These are phyloP conservation scores for Zasmidium angulare DNA, from an alignment of 2,329 filamentous ascomycete genomes.

Conservation along the genomic window DNA sequence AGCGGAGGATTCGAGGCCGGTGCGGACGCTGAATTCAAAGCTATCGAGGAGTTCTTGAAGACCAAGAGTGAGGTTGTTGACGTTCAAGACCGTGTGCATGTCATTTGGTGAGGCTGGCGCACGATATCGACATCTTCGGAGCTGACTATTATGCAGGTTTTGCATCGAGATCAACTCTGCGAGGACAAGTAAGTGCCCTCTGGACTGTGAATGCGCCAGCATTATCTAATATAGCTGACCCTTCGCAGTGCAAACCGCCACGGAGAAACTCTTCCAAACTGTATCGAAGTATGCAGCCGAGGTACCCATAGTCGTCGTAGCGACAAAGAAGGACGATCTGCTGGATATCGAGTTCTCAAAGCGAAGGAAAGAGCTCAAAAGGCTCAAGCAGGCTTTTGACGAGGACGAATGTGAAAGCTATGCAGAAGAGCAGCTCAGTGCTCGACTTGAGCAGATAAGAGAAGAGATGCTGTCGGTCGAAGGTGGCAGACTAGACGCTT, in stretches of 20 bases:
- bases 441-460: constrained; percentile 25
- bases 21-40: constrained; percentile 29
- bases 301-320: constrained; percentile 36
- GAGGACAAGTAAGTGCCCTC: constrained; percentile 19
- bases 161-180: constrained; percentile 38
- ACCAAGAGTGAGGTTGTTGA: constrained; percentile 32
- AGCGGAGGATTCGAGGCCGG: constrained; percentile 38
- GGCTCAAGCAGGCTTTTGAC: constrained; percentile 18
- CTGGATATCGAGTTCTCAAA: constrained; percentile 26
- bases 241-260: constrained; percentile 31
- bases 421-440: constrained; percentile 25
- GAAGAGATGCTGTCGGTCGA: constrained; percentile 25
- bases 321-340: constrained; percentile 38
- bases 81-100: constrained; percentile 32
- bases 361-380: constrained; percentile 21
- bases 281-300: constrained; percentile 33
- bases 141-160: constrained; percentile 24
- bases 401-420: constrained; percentile 25
- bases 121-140: not conserved
- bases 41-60: constrained; percentile 34
- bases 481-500: constrained; percentile 27
- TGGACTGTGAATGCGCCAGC: not conserved
- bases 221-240: not conserved
- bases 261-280: constrained; percentile 34
- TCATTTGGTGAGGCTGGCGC: constrained; percentile 28